These are phyloP conservation scores for Zychaea mexicana DNA, from an alignment of 371 early-diverging fungal genomes.

Conservation along the genomic window DNA sequence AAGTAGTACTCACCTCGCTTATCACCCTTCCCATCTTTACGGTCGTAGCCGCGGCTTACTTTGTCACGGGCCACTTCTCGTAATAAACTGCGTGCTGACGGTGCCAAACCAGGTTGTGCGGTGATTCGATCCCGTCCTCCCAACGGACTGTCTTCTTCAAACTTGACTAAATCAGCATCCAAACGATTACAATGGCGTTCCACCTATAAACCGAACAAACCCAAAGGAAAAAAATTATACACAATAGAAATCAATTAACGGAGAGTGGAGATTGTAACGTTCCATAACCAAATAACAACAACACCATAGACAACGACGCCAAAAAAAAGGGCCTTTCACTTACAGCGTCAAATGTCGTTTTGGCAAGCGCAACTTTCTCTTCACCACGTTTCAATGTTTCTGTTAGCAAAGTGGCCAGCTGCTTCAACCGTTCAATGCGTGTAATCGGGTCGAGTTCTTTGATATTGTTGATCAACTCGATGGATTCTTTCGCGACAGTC, in stretches of 20 bases:
- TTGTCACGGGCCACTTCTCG: constrained; percentile 37
- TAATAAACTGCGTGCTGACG: constrained; percentile 35
- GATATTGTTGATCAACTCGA: constrained; percentile 58
- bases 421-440: constrained; percentile 60
- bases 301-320: neutral
- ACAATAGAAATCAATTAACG: neutral
- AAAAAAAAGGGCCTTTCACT: neutral
- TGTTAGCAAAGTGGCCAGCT: constrained; percentile 58
- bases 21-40: constrained; percentile 38
- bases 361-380: constrained; percentile 90
- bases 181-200: constrained; percentile 49
- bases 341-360: constrained; percentile 91
- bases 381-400: constrained; percentile 87
- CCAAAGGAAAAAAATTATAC: neutral
- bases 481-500: constrained; percentile 61
- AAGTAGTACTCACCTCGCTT: constrained; percentile 26
- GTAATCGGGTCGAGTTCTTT: constrained; percentile 52
- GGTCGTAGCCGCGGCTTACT: constrained; percentile 25
- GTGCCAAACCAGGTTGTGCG: constrained; percentile 38
- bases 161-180: constrained; percentile 50
- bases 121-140: constrained; percentile 41
- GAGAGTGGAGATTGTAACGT: neutral
- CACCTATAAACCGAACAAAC: constrained; percentile 22
- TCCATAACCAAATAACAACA: neutral
- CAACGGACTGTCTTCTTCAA: constrained; percentile 40